A percentile compares a stretch with the other conserved stretches of the same genome.
Conservation (phyloP, 2,329 filamentous ascomycete species). For the Trichoderma polysporum region DNA sequence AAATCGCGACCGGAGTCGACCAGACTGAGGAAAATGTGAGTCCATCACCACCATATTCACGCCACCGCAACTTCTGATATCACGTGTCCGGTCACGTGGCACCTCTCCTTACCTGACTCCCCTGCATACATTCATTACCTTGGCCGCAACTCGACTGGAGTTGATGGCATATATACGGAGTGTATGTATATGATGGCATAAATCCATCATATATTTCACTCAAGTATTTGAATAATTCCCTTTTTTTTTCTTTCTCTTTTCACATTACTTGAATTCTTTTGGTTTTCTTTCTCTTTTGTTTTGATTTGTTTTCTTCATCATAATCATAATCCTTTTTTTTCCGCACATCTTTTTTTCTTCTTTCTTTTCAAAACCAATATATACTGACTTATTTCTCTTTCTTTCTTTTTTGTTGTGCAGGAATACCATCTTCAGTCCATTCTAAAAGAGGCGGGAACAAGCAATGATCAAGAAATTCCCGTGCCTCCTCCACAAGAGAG, state of each 20-base stretch:
- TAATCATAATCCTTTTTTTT: not conserved
- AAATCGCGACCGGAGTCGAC: conserved; percentile 96
- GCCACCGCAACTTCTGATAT: conserved; percentile 38
- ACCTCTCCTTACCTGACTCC: conserved; percentile 29
- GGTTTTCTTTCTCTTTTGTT: not conserved
- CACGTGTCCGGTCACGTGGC: conserved; percentile 52
- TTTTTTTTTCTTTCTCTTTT: not conserved
- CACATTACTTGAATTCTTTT: not conserved
- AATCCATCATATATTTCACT: not conserved
- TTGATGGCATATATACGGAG: not conserved
- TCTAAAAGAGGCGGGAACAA: conserved; percentile 55
- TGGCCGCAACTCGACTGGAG: conserved; percentile 5
- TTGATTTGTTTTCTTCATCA: not conserved
- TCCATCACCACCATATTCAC: conserved; percentile 37
- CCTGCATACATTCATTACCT: conserved; percentile 22
- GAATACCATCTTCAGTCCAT: conserved; percentile 95
- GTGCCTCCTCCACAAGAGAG: conserved; percentile 65
- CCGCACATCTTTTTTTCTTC: not conserved
- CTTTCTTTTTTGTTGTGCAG: conserved; percentile 46
- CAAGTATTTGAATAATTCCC: not conserved
- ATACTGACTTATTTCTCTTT: not conserved
- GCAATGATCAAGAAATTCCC: conserved; percentile 61
- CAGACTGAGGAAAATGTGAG: conserved; percentile 96
- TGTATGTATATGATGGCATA: not conserved
- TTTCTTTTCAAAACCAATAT: not conserved